These are phyloP conservation scores for Diaporthe nobilis DNA, from an alignment of 2,329 filamentous ascomycete genomes.

Conservation along the genomic window DNA sequence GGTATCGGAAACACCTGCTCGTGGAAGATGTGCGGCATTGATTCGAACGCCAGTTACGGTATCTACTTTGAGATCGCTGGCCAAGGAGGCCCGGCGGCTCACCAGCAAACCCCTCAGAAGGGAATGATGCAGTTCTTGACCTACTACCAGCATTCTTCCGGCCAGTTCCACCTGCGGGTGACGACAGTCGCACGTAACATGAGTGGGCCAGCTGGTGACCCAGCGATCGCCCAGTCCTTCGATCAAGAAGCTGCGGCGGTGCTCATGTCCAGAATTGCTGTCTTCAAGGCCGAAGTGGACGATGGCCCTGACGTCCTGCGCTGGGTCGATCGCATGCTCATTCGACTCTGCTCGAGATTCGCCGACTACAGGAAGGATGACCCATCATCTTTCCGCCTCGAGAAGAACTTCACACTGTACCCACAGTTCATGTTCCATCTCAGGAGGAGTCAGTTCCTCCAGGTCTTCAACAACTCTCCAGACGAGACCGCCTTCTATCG, in stretches of 20 bases:
- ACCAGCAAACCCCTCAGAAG: conserved; percentile 89
- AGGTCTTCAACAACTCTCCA: conserved; percentile 99
- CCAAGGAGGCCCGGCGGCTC: conserved; percentile 87
- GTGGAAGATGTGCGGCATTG: conserved; percentile 99
- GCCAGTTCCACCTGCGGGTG: conserved; percentile 95
- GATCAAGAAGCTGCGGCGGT: conserved; percentile 98
- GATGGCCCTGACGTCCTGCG: conserved; percentile 98
- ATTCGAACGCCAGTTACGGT: conserved; percentile 92
- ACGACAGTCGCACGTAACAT: conserved; percentile 93
- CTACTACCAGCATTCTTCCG: conserved; percentile 97
- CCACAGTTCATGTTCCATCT: conserved; percentile 99
- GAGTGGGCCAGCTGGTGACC: conserved; percentile 93
- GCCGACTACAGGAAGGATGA: conserved; percentile 99
- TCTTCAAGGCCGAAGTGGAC: conserved; percentile 98
- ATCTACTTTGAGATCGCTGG: conserved; percentile 98
- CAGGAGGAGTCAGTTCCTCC: conserved; percentile 94
- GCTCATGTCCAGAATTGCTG: conserved; percentile 98
- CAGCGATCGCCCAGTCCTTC: conserved; percentile 95
- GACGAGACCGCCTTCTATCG: conserved; percentile 99
- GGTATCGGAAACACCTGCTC: conserved; percentile 98
- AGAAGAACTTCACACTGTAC: conserved; percentile 99
- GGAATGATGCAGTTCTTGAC: conserved; percentile 99
- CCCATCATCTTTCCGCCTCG: conserved; percentile 93
- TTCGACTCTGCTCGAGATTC: conserved; percentile 94
- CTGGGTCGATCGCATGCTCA: conserved; percentile 99